Evolutionary conservation across 2,329 filamentous ascomycete genomes (phyloP).

Genomic region (Trichoderma sp.): DNA sequence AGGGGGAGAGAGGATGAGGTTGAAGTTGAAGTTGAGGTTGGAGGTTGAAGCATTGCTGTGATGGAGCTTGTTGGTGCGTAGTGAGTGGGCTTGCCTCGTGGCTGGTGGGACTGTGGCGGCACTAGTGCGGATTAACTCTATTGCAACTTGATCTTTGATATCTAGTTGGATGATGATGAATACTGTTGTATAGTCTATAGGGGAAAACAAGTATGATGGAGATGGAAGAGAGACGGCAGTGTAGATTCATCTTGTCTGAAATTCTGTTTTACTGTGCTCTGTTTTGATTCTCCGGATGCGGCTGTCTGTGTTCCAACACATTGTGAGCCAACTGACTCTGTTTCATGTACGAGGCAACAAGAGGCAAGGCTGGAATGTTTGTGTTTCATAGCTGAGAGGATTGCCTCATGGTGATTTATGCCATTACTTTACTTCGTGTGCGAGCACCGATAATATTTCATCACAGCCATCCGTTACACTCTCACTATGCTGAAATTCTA

Average conservation of each 20-base stretch:
- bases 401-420: background rate
- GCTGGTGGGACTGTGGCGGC: constrained; percentile 1
- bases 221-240: background rate
- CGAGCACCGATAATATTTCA: background rate
- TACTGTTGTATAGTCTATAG: background rate
- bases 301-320: background rate
- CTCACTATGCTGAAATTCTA: background rate
- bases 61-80: background rate
- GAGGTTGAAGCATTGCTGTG: background rate
- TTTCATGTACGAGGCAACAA: background rate
- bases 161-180: background rate
- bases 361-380: background rate
- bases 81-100: background rate
- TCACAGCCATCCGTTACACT: background rate
- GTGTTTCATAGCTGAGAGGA: background rate
- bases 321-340: too few relatives aligned
- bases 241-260: background rate
- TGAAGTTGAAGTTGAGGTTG: background rate
- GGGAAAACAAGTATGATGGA: background rate
- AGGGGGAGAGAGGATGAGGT: background rate
- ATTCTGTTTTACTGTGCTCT: background rate
- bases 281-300: background rate
- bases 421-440: background rate
- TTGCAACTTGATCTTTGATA: background rate
- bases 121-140: background rate